phyloP scores from a whole-genome alignment of 2,329 filamentous ascomycete genomes.

The Aspergillus fructus region DNA sequence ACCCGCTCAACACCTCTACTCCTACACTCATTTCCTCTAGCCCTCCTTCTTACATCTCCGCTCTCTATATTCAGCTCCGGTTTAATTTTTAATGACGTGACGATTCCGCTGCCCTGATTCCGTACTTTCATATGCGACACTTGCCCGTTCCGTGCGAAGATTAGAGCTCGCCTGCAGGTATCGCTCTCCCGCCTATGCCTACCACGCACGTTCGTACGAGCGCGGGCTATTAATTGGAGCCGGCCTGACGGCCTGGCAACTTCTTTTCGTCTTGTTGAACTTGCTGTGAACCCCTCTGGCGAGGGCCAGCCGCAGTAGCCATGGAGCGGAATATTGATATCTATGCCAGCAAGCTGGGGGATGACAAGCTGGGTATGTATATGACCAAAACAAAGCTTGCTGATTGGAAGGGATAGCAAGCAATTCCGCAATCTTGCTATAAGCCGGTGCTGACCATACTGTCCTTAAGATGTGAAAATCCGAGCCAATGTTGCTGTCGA shows the following conservation, averaged over 20 bases:
- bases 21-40: slow-evolving; percentile 14
- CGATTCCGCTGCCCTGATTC: slow-evolving; percentile 21
- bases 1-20: slow-evolving; percentile 16
- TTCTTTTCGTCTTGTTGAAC: slow-evolving; percentile 21
- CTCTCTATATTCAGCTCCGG: slow-evolving; percentile 16
- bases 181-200: slow-evolving; percentile 32
- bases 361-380: slow-evolving; percentile 48
- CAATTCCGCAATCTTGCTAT: not conserved
- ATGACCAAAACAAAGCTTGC: not conserved
- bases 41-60: slow-evolving; percentile 13
- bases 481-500: slow-evolving; percentile 81
- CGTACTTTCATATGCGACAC: slow-evolving; percentile 26
- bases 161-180: slow-evolving; percentile 21
- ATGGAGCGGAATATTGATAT: slow-evolving; percentile 51
- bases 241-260: slow-evolving; percentile 42
- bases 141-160: slow-evolving; percentile 23
- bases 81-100: slow-evolving; percentile 33
- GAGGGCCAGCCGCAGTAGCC: slow-evolving; percentile 21
- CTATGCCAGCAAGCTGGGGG: slow-evolving; percentile 50
- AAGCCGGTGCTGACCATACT: slow-evolving; percentile 8
- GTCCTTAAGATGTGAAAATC: slow-evolving; percentile 74
- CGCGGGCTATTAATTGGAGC: slow-evolving; percentile 31
- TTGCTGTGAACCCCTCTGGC: slow-evolving; percentile 19
- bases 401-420: not conserved
- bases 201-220: slow-evolving; percentile 20